Base-by-base conservation (phyloP, 495 filamentous ascomycete genomes). In the Elaphomyces granulatus region DNA sequence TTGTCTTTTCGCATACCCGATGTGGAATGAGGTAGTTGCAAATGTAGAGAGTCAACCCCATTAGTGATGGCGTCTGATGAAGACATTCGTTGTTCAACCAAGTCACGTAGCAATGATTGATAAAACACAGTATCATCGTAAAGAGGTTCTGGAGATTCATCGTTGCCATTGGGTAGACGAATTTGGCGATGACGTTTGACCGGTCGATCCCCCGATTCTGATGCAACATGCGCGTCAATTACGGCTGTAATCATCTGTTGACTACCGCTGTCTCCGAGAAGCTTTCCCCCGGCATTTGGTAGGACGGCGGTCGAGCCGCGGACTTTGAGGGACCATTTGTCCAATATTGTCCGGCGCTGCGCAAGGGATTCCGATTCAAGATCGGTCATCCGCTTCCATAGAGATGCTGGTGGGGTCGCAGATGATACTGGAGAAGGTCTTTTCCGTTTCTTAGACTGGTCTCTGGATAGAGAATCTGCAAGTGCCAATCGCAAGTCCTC, bases 61-160 rank as follows among this genome's bases (percentile, higher is more conserved):
- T 58, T 66, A 30, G 64, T 59, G 38, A 68, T 59, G 2, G 61
- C 59, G 17, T 64, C 65, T 8, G 63, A 53, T 10, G 56, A 60
- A 18, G 63, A 56, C 59, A 81, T 80, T 38, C 87, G 76, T 52
- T 85, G 81, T 48, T 92, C 83, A 20, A 98, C 83, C 1, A 98
- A 73, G 44, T 94, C 87, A 44, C 93, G 90, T 12, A 98, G 72
- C 6, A 93, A 70, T 6, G 84, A 68, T 52, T 90, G 82, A 65
- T 98, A 98, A 61, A 96, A 94, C 53, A 86, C 76, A 6, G 81
- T 80, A 50, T 96, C 90, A 49, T 96, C 88, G 62, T 87, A 98
- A 51, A 94, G 72, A 3, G 64, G 48, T 21, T 61, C 51, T 26
- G 34, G 30, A 18, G 45, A 39, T 15, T 36, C 15, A 16, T 38